Evolutionary conservation across 306 rosid species (phyloP).

Genomic region (Cicer chorassanicum): DNA sequence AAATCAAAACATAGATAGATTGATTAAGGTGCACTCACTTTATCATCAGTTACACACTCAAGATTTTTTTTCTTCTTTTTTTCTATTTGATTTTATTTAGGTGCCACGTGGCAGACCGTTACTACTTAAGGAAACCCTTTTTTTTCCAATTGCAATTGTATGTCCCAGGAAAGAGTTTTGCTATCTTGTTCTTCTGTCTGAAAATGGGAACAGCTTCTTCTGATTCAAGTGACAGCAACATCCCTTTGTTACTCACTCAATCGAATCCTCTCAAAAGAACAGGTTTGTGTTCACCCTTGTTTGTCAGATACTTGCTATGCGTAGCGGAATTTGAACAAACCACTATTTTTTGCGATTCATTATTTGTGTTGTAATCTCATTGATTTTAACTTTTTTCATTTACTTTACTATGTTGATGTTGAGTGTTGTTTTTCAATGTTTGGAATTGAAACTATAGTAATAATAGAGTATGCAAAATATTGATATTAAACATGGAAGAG

Average conservation of each 20-base stretch:
- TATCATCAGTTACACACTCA: no score
- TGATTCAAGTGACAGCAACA: background rate
- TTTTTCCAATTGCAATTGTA: background rate
- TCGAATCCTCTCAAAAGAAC: slow-evolving; percentile 39
- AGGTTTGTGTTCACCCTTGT: slow-evolving; percentile 12
- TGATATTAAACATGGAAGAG: no score
- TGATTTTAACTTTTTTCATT: background rate
- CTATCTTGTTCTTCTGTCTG: no score
- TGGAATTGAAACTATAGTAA: background rate
- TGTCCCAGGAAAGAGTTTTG: background rate
- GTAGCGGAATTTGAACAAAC: no score
- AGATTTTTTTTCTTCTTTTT: no score
- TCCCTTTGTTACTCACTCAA: slow-evolving; percentile 36
- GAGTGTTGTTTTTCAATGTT: background rate
- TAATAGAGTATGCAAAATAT: no score
- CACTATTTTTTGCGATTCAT: no score
- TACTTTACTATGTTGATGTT: background rate
- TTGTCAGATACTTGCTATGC: no score
- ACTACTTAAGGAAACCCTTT: background rate
- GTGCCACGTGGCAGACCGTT: no score
- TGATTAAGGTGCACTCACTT: no score
- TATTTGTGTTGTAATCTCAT: background rate
- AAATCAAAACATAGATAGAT: no score
- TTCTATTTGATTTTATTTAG: no score
- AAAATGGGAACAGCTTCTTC: background rate